Base-by-base conservation (phyloP, 306 rosid species). In the Prunus dulcis region DNA sequence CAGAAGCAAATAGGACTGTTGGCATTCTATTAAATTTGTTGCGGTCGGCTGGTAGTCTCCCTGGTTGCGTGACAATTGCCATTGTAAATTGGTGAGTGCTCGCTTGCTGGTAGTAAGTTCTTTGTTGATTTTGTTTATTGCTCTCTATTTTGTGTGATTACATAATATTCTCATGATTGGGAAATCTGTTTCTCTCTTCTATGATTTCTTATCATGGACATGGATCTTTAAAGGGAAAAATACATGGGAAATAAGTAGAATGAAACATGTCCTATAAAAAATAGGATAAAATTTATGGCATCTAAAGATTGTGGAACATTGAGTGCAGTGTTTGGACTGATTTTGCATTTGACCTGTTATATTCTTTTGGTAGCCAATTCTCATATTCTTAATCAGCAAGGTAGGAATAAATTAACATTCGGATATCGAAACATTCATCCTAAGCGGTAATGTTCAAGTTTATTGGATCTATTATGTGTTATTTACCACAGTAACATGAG, bases 1-100 rank as follows among this genome's bases (percentile, higher is more conserved):
- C 96, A 53, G 99, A 95, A 80, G 93, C 96, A 77, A 90, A 84
- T 80, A 89, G 87, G 84, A 87, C 89, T 70, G 81, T 95, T 80
- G 89, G 84, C 76, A 79, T 88, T 79, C 86, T 95, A 78, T 86
- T 95, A 79, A 95, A 90, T 82, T 89, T 95, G 79, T 84, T 91
- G 88, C 93, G 78, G 81, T 74, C 90, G 32, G 78, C 89, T 79
- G 81, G 83, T 81, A 87, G 69, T 77, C 86, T 88, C 47, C 96
- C 89, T 69, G 97, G 99, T 83, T 73, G 92, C 79, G 87, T 91
- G 86, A 86, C 96, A 69, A 87, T 95, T 56, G 61, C 92, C 67
- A 82, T 92, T 84, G 88, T 95, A 61, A 90, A 89, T 88, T 84
- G 99, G 99, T 95, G 93, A 92, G 97, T 83, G 72, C 65, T 79